Evolutionary conservation across 176 grass and related monocot species (phyloP).

Genomic region (Avena sativa): DNA sequence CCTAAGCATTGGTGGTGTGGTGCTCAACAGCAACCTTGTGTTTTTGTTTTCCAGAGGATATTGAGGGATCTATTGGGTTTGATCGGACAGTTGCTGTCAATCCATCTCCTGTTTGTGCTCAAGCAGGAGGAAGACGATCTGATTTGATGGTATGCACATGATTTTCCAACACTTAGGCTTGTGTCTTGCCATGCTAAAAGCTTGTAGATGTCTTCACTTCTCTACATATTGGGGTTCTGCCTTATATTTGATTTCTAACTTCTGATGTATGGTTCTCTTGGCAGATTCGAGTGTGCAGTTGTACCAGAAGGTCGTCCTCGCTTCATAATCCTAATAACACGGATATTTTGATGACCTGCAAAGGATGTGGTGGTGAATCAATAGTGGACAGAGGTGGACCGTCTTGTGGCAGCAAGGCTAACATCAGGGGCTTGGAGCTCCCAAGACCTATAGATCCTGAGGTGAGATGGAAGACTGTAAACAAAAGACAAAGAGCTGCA

Average conservation of each 20-base stretch:
- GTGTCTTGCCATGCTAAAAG: conserved; percentile 17
- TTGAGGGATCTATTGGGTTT: conserved; percentile 51
- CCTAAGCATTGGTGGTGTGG: conserved; percentile 45
- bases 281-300: conserved; percentile 58
- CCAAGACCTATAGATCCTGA: conserved; percentile 62
- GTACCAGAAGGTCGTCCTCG: conserved; percentile 38
- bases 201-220: conserved; percentile 24
- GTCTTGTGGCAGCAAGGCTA: conserved; percentile 62
- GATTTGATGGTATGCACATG: conserved; percentile 56
- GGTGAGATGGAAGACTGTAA: conserved; percentile 75
- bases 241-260: conserved; percentile 22
- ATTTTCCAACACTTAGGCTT: conserved; percentile 19
- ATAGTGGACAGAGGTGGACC: conserved; percentile 43
- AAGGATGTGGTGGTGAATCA: conserved; percentile 58
- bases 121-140: conserved; percentile 41
- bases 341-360: conserved; percentile 59
- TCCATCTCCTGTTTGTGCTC: conserved; percentile 27
- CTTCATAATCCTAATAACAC: conserved; percentile 33
- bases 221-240: not conserved
- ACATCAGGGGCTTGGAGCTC: conserved; percentile 60
- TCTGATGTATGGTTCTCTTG: conserved; percentile 28
- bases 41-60: conserved; percentile 74
- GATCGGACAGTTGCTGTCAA: conserved; percentile 42
- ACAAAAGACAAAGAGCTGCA: conserved; percentile 65
- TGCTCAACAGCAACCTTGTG: conserved; percentile 58